Percentiles rank a stretch among this genome's conserved stretches.
Evolutionary conservation across 768 basidiomycete genomes (phyloP).

Genomic region (Pholiota microspora): DNA sequence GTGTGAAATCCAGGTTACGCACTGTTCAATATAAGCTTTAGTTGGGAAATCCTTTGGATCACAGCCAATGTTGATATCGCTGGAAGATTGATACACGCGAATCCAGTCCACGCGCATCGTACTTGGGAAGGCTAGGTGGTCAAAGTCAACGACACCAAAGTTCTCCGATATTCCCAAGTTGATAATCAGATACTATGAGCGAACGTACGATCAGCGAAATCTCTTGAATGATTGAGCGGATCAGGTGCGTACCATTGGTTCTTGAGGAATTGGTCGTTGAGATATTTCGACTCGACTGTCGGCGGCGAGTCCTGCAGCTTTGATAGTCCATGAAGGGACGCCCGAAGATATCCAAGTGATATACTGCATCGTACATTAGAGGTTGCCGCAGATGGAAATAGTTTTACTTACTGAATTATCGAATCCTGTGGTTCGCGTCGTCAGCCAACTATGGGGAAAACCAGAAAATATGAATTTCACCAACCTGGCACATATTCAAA

Average conservation of each 20-base stretch:
- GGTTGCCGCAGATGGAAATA: not conserved
- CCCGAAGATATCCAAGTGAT: constrained; percentile 75
- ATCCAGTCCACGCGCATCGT: constrained; percentile 83
- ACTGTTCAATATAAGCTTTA: constrained; percentile 74
- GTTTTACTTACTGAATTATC: constrained; percentile 15
- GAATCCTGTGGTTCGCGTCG: constrained; percentile 18
- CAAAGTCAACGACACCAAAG: constrained; percentile 71
- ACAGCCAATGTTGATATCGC: constrained; percentile 78
- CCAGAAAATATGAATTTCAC: no score
- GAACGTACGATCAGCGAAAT: not conserved
- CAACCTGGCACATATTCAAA: constrained; percentile 77
- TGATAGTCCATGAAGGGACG: constrained; percentile 68
- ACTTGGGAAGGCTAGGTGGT: constrained; percentile 69
- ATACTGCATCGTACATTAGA: constrained; percentile 43
- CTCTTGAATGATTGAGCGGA: not conserved
- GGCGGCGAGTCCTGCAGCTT: constrained; percentile 57
- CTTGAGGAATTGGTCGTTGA: constrained; percentile 70
- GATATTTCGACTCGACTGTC: constrained; percentile 57
- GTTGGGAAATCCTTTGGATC: constrained; percentile 82
- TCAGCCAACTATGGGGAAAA: no score
- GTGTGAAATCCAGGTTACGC: constrained; percentile 20
- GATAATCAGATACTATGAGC: constrained; percentile 71
- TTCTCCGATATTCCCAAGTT: constrained; percentile 85
- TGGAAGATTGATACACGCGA: constrained; percentile 81
- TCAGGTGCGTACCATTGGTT: constrained; percentile 60